Percentiles rank a stretch among this genome's conserved stretches.
phyloP scores from a whole-genome alignment of 2,329 filamentous ascomycete genomes.

The Ophiosphaerella herpotricha region DNA sequence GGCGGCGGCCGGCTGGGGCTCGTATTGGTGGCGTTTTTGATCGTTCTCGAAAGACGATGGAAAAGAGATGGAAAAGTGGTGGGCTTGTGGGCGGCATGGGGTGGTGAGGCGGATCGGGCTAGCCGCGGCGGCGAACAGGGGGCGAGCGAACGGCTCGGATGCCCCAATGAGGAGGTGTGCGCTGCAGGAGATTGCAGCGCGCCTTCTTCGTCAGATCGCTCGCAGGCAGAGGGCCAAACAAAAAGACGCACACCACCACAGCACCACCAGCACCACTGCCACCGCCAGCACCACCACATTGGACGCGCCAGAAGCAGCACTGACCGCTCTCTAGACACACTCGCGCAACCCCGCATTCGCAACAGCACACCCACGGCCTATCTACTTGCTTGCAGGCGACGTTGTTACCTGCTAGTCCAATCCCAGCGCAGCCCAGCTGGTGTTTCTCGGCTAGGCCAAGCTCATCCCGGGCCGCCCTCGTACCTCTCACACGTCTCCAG shows the following conservation, averaged over 20 bases:
- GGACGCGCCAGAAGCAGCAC: no score
- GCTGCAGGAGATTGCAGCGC: slow-evolving; percentile 34
- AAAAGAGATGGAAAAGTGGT: slow-evolving; percentile 7
- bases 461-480: slow-evolving; percentile 32
- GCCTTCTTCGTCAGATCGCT: slow-evolving; percentile 29
- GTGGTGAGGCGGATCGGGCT: slow-evolving; percentile 19
- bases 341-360: no score
- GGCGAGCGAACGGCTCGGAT: slow-evolving; percentile 17
- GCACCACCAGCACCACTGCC: neutral
- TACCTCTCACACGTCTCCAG: slow-evolving; percentile 34
- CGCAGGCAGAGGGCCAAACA: neutral
- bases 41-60: slow-evolving; percentile 22
- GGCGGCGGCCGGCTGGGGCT: neutral
- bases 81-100: slow-evolving; percentile 14
- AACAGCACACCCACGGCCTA: neutral
- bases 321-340: no score
- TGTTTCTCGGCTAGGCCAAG: slow-evolving; percentile 39
- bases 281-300: neutral
- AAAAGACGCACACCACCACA: neutral
- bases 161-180: slow-evolving; percentile 26
- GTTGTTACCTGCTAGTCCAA: no score
- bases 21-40: slow-evolving; percentile 28
- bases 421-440: slow-evolving; percentile 18
- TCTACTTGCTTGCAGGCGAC: no score
- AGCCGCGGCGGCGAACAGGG: slow-evolving; percentile 12